A percentile compares a stretch with the other conserved stretches of the same genome.
These are phyloP conservation scores for Pyrenopolyporus hunteri DNA, from an alignment of 495 filamentous ascomycete genomes.

Conservation along the genomic window DNA sequence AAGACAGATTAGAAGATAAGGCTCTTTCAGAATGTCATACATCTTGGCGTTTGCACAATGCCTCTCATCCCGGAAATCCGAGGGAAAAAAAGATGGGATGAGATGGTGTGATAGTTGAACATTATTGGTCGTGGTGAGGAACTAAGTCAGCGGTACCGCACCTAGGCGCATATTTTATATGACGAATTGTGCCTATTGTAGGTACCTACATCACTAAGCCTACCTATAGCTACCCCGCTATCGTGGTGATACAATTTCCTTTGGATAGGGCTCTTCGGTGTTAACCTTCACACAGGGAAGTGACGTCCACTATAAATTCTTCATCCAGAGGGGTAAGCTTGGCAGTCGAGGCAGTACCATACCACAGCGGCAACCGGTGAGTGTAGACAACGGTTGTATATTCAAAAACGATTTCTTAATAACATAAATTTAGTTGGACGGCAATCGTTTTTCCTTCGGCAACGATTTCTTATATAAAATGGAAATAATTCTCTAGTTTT, in stretches of 20 bases:
- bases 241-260: too few relatives aligned
- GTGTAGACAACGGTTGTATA: too few relatives aligned
- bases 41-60: conserved; percentile 25
- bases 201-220: too few relatives aligned
- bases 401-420: too few relatives aligned
- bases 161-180: conserved; percentile 5
- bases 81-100: conserved; percentile 13
- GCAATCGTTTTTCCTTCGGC: too few relatives aligned
- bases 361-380: too few relatives aligned
- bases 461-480: too few relatives aligned
- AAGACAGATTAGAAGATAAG: neutral
- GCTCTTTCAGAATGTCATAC: conserved; percentile 16
- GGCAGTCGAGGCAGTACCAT: neutral
- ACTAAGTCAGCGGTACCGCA: conserved; percentile 11
- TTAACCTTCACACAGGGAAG: neutral
- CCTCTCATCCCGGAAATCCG: conserved; percentile 10
- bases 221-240: conserved; percentile 20
- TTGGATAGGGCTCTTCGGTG: too few relatives aligned
- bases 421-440: too few relatives aligned
- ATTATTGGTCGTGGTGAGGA: conserved; percentile 10
- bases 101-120: conserved; percentile 8
- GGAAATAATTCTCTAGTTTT: too few relatives aligned
- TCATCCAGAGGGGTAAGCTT: neutral
- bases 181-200: too few relatives aligned
- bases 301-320: conserved; percentile 15